Evolutionary conservation across 2,329 filamentous ascomycete genomes (phyloP), one percentile per base, ranked within the genome.

Genomic region (Aspergillus thermomutatus): DNA sequence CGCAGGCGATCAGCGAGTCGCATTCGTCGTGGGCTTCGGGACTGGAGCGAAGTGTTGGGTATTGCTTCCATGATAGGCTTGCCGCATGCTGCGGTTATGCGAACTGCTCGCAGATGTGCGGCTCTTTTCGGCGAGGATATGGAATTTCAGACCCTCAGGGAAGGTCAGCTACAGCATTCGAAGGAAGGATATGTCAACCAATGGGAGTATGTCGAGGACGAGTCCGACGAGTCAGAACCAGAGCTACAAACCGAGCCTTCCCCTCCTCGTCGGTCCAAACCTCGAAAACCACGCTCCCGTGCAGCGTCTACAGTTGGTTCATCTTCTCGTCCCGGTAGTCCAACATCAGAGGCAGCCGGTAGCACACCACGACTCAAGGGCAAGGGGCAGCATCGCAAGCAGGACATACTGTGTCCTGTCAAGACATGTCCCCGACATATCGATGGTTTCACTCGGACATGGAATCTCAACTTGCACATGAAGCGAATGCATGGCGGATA

Each of bases 31-130:
- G 68, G 69, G 27, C 76, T 85, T 11, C 83, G 89, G 23, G 89
- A 95, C 75, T 97, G 93, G 93, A 89, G 86, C 63, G 90, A 96
- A 63, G 83, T 97, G 1, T 75, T 97, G 27, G 90, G 90, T 0
- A 81, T 91, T 0, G 93, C 93, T 2, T 83, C 90, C 0, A 75
- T 95, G 50, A 83, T 83, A 1, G 91, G 89, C 0, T 92, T 92
- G 73, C 78, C 88, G 1, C 72, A 79, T 0, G 72, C 77, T 1
- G 88, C 86, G 0, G 74, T 97, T 11, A 82, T 86, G 52, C 83
- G 90, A 28, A 83, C 91, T 0, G 83, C 88, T 1, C 80, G 86
- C 66, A 83, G 93, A 50, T 97, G 92, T 66, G 84, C 88, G 2
- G 78, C 83, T 48, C 77, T 96, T 0, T 96, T 97, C 64, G 83